Evolutionary conservation across 164 flowering plant species (phyloP).

Genomic region (Liquidambar formosana): DNA sequence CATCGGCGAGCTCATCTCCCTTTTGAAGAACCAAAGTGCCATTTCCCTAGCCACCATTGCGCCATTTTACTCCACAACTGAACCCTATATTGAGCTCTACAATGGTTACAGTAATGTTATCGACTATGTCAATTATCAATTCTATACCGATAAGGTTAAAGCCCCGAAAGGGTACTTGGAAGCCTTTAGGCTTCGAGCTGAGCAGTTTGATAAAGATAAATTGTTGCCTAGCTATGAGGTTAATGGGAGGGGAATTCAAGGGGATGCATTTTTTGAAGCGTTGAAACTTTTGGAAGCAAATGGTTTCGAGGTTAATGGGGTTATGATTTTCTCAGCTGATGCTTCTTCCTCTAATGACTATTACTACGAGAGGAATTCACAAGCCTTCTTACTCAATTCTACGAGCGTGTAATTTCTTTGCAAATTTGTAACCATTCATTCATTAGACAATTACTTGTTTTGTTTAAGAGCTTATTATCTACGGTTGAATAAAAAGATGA

Average conservation of each 20-base stretch:
- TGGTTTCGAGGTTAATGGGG: constrained; percentile 54
- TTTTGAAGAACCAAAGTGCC: constrained; percentile 49
- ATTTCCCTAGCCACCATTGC: constrained; percentile 68
- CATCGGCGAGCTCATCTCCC: constrained; percentile 60
- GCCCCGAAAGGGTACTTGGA: constrained; percentile 37
- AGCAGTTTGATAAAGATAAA: constrained; percentile 35
- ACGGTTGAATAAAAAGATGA: too few species aligned
- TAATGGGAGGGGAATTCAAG: constrained; percentile 74
- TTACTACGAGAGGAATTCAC: constrained; percentile 54
- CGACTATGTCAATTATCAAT: constrained; percentile 64
- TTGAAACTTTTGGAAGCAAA: constrained; percentile 42
- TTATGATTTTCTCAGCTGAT: constrained; percentile 75
- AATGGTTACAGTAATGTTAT: constrained; percentile 40
- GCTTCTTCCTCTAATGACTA: constrained; percentile 43
- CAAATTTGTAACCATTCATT: neutral
- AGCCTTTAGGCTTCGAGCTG: constrained; percentile 34
- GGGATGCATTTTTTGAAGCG: constrained; percentile 63
- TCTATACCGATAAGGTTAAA: constrained; percentile 57
- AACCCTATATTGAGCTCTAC: constrained; percentile 46
- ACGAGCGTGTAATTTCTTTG: constrained; percentile 19
- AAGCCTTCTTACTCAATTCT: constrained; percentile 59
- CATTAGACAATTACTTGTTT: neutral
- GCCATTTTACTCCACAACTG: constrained; percentile 40
- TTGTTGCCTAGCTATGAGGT: constrained; percentile 61
- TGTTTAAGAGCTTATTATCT: neutral